Conservation (phyloP, 192 early-diverging fungal species). For the Entophlyctis helioformis region DNA sequence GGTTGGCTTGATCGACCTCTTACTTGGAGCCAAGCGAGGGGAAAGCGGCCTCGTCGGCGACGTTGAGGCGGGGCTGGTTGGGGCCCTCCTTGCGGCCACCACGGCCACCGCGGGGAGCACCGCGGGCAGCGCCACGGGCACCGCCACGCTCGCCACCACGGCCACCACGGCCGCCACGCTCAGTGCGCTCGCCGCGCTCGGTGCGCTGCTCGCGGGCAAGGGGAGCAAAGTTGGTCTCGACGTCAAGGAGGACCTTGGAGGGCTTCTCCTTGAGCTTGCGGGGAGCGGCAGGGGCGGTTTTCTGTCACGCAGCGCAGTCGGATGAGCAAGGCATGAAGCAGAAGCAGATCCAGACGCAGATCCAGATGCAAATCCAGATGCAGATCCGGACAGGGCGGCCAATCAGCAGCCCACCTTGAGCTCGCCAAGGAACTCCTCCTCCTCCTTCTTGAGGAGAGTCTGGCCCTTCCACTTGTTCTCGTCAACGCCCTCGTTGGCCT, state of each 20-base stretch:
- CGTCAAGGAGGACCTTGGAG: constrained; percentile 57
- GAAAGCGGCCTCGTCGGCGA: too few relatives aligned
- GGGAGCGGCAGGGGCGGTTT: constrained; percentile 20
- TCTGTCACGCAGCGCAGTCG: constrained; percentile 36
- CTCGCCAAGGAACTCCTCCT: constrained; percentile 54
- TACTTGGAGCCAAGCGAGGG: too few relatives aligned
- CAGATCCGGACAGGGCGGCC: constrained; percentile 4
- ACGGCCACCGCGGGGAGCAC: too few relatives aligned
- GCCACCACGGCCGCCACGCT: constrained; percentile 31
- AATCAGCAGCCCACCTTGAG: constrained; percentile 39
- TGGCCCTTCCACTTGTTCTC: constrained; percentile 70
- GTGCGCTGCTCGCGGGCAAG: constrained; percentile 24
- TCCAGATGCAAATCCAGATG: constrained; percentile 5
- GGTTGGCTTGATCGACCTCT: too few relatives aligned
- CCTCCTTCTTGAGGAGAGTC: constrained; percentile 56
- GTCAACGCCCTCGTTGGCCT: constrained; percentile 83
- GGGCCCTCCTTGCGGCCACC: too few relatives aligned
- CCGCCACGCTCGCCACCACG: constrained; percentile 55
- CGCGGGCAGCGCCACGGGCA: constrained; percentile 51
- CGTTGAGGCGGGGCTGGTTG: too few relatives aligned
- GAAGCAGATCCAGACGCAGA: constrained; percentile 7
- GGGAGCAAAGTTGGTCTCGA: constrained; percentile 73
- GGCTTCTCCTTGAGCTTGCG: constrained; percentile 39
- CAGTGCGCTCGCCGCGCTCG: constrained; percentile 27
- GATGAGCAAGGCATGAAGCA: constrained; percentile 1